Evolutionary conservation across 108 stramenopile genomes (phyloP).

Genomic region (Chaetoceros muelleri): DNA sequence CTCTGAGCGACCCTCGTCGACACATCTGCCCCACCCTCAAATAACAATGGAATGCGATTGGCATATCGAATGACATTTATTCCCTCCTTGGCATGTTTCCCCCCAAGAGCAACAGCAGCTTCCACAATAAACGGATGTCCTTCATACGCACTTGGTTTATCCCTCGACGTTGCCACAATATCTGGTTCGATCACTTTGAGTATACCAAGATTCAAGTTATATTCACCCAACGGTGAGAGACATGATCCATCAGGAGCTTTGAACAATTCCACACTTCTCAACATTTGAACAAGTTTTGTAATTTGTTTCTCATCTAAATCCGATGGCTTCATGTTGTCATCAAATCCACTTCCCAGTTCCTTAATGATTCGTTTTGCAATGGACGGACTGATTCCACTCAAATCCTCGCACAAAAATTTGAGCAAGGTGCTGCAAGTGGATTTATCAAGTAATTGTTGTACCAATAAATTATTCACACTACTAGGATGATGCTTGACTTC

Average conservation of each 20-base stretch:
- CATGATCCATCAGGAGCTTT: constrained; percentile 87
- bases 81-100: constrained; percentile 82
- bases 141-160: constrained; percentile 69
- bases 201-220: constrained; percentile 95
- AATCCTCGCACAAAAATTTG: constrained; percentile 65
- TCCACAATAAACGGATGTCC: constrained; percentile 97
- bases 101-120: constrained; percentile 92
- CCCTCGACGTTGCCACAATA: constrained; percentile 68
- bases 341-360: constrained; percentile 39
- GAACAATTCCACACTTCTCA: constrained; percentile 69
- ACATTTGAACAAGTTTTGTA: constrained; percentile 75
- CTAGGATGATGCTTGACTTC: constrained; percentile 93
- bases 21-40: constrained; percentile 94
- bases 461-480: constrained; percentile 88
- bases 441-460: constrained; percentile 82
- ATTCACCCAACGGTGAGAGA: constrained; percentile 90
- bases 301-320: constrained; percentile 56
- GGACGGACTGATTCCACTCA: constrained; percentile 48
- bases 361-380: constrained; percentile 54
- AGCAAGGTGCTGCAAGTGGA: constrained; percentile 58
- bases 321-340: constrained; percentile 35
- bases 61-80: constrained; percentile 93
- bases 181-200: constrained; percentile 88
- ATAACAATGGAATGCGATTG: constrained; percentile 94
- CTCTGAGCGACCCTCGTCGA: constrained; percentile 78